Base-by-base conservation (phyloP, 352 stramenopile genomes). In the Phytophthora palmivora region DNA sequence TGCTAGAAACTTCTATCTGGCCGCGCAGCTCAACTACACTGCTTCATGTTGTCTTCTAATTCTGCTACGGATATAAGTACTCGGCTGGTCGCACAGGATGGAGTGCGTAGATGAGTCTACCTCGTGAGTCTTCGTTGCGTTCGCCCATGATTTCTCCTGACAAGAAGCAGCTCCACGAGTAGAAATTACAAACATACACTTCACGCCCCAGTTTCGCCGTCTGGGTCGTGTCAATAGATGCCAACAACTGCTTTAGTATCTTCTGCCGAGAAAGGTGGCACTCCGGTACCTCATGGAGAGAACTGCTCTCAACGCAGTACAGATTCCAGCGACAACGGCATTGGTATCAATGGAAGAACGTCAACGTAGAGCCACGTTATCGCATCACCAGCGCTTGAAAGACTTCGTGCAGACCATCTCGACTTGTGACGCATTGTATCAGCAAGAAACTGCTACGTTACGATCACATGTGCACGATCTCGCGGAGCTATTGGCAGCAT, bases 31-130 rank as follows among this genome's bases (percentile, higher is more conserved):
- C 34, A 58, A 38, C 19, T 65, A 78, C 48, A 50, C 74, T 1
- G 79, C 28, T 64, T 55, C 16, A 74, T 8, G 70, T 88, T 4
- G 7, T 91, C 10, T 89, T 84, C 55, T 92, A 94, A 72, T 88
- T 91, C 36, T 66, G 71, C 16, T 94, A 94, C 63, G 84, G 84
- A 37, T 94, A 89, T 60, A 65, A 65, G 43, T 69, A 89, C 74
- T 81, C 78, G 26, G 78, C 78, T 11, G 81, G 80, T 33, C 80
- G 82, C 36, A 80, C 75, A 0, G 80, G 78, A 14, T 93, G 84
- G 84, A 79, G 68, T 46, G 54, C 70, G 33, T 62, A 90, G 26
- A 67, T 92, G 45, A 76, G 79, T 39, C 51, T 87, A 19, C 78
- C 80, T 18, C 61, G 64, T 22, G 74, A 84, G 48, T 82, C 78